These are phyloP conservation scores for Mycena amicta DNA, from an alignment of 768 basidiomycete species.

Conservation along the genomic window DNA sequence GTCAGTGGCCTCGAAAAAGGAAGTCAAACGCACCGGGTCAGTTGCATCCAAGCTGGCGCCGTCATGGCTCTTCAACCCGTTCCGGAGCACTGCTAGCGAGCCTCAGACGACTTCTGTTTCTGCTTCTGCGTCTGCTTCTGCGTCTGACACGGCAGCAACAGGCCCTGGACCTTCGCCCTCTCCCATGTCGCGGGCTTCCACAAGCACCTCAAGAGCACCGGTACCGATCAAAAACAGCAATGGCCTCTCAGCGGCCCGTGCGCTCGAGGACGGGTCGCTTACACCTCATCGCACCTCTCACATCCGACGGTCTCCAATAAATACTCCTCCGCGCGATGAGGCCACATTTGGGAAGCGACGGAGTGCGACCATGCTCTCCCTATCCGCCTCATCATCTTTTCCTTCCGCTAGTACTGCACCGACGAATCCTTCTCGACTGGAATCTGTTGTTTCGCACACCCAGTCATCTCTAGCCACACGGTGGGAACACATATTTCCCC, in stretches of 20 bases:
- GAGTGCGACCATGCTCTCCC: conserved; percentile 40
- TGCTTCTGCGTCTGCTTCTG: conserved; percentile 47
- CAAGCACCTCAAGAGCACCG: conserved; percentile 38
- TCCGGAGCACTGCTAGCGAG: conserved; percentile 64
- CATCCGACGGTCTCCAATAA: conserved; percentile 62
- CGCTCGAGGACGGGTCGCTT: conserved; percentile 59
- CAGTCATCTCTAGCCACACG: conserved; percentile 79
- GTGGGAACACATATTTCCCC: conserved; percentile 88
- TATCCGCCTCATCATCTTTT: conserved; percentile 43
- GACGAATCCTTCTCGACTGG: conserved; percentile 71
- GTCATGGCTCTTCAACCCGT: conserved; percentile 80
- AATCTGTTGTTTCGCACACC: conserved; percentile 55
- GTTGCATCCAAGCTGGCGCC: conserved; percentile 66
- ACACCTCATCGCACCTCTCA: conserved; percentile 48
- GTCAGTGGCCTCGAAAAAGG: conserved; percentile 47
- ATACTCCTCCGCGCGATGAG: conserved; percentile 75
- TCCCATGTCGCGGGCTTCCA: conserved; percentile 26
- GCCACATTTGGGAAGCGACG: conserved; percentile 58
- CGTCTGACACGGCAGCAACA: conserved; percentile 15
- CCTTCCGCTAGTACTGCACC: conserved; percentile 50
- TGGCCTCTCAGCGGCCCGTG: conserved; percentile 40
- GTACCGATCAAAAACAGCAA: conserved; percentile 44
- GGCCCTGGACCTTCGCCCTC: conserved; percentile 31
- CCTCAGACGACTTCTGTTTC: conserved; percentile 62
- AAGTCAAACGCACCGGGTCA: conserved; percentile 32